Evolutionary conservation across 305 asterid species (phyloP).

Genomic region (Solanum hybrid): DNA sequence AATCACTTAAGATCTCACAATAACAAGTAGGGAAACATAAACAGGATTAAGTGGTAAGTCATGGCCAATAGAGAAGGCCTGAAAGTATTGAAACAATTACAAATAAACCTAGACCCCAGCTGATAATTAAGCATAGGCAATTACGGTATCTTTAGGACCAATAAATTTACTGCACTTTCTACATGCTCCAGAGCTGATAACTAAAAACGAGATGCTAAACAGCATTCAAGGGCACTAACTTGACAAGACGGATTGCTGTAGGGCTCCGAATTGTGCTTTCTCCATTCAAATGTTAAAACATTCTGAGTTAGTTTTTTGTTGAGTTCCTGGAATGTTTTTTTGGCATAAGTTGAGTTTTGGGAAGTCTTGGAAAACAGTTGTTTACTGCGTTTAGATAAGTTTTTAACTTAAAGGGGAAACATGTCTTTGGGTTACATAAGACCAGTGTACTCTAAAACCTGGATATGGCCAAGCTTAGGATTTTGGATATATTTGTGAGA

Average conservation of each 20-base stretch:
- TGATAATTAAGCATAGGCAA: not conserved
- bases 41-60: not conserved
- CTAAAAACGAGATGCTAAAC: not conserved
- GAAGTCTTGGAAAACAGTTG: not conserved
- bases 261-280: not conserved
- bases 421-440: not conserved
- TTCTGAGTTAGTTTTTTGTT: not conserved
- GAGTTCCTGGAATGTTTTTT: not conserved
- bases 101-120: not conserved
- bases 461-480: not conserved
- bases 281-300: not conserved
- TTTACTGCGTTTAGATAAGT: not conserved
- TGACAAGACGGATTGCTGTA: not conserved
- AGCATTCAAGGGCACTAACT: not conserved
- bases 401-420: not conserved
- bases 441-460: not conserved
- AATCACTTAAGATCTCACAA: not conserved
- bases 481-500: not conserved
- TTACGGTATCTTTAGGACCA: not conserved
- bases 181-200: not conserved
- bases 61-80: not conserved
- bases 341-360: not conserved
- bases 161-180: not conserved
- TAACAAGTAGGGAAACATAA: not conserved
- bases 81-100: not conserved